A percentile compares a stretch with the other conserved stretches of the same genome.
phyloP scores from a whole-genome alignment of 164 flowering plant species.

The Umbilicus rupestris region DNA sequence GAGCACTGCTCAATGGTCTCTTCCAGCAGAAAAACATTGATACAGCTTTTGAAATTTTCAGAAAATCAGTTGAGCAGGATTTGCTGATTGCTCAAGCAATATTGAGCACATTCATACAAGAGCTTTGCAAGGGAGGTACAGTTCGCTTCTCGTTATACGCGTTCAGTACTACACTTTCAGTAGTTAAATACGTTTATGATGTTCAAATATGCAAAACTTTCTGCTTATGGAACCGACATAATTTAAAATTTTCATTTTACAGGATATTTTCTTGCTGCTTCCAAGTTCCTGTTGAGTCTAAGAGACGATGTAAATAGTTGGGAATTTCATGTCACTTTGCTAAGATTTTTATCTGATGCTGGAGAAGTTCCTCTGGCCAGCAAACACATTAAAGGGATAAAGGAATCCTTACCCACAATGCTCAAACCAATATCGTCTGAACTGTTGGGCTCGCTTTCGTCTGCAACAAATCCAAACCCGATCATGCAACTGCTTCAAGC shows the following conservation, averaged over 20 bases:
- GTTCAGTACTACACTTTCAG: no score
- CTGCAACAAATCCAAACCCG: slow-evolving; percentile 37
- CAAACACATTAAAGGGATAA: slow-evolving; percentile 43
- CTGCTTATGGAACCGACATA: not conserved
- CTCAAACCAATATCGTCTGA: slow-evolving; percentile 32
- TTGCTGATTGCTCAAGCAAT: slow-evolving; percentile 26
- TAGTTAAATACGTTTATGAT: not conserved
- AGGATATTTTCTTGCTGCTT: slow-evolving; percentile 50
- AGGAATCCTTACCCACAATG: slow-evolving; percentile 30
- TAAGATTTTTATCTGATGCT: slow-evolving; percentile 52
- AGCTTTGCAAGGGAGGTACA: slow-evolving; percentile 62
- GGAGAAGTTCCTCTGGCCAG: slow-evolving; percentile 41
- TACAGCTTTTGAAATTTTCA: slow-evolving; percentile 43
- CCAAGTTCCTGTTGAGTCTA: slow-evolving; percentile 32
- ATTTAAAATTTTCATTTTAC: slow-evolving; percentile 13
- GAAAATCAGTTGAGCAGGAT: slow-evolving; percentile 45
- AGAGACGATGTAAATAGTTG: slow-evolving; percentile 17
- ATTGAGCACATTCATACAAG: slow-evolving; percentile 32
- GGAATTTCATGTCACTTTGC: slow-evolving; percentile 41
- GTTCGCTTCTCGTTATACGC: no score
- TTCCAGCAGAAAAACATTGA: slow-evolving; percentile 48
- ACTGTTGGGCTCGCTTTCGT: slow-evolving; percentile 45
- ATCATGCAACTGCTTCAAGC: slow-evolving; percentile 28
- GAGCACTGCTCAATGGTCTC: slow-evolving; percentile 54
- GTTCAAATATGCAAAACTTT: not conserved